phyloP scores from a whole-genome alignment of 2,329 filamentous ascomycete species.

The Fusarium sp. region DNA sequence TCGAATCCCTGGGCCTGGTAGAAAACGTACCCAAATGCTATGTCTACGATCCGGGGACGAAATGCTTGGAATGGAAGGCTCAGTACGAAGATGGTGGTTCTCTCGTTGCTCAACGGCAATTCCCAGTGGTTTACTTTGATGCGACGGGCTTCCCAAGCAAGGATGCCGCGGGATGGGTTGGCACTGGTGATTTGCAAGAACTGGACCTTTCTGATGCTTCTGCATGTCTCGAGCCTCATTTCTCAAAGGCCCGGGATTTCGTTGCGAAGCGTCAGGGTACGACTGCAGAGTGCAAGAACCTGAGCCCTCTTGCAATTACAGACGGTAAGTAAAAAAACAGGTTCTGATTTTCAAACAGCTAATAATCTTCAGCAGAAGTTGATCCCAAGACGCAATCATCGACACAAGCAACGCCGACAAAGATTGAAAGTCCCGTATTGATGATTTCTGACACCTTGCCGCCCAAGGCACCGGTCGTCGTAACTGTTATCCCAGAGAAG shows the following conservation, averaged over 20 bases:
- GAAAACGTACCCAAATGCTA: slow-evolving; percentile 12
- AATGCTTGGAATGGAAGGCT: neutral
- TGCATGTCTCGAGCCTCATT: neutral
- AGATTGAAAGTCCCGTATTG: neutral
- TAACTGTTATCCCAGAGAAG: neutral
- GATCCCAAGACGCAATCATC: neutral
- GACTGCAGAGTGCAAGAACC: neutral
- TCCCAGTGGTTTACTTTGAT: slow-evolving; percentile 2
- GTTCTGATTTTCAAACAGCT: neutral
- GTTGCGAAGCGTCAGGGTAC: neutral
- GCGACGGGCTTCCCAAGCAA: neutral
- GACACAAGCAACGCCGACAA: neutral
- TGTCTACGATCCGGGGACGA: neutral
- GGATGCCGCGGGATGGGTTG: neutral
- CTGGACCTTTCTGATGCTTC: slow-evolving; percentile 1
- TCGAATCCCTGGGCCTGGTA: slow-evolving; percentile 7
- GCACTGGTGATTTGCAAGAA: neutral
- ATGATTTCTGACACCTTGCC: neutral
- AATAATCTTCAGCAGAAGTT: neutral
- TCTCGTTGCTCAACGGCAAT: neutral
- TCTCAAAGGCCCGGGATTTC: neutral
- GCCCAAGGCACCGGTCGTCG: neutral
- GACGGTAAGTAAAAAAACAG: neutral
- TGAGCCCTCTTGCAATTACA: neutral
- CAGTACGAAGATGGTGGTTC: neutral